Evolutionary conservation across 805 yeast species (phyloP), one percentile per base, ranked within the genome.

Genomic region (Tetrapisispora namnaoensis): DNA sequence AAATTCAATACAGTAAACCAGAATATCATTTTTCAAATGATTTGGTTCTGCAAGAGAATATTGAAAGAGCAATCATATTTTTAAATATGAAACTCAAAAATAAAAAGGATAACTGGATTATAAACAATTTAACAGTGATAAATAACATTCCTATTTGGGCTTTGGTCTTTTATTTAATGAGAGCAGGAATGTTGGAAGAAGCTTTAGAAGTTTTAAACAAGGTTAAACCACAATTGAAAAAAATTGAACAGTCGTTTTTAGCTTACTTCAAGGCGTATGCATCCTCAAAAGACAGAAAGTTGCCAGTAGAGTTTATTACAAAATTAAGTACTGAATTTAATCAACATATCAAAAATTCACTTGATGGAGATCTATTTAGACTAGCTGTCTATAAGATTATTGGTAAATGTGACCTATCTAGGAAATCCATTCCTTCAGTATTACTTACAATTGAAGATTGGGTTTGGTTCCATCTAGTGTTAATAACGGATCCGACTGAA

Each of bases 111-210:
- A 66, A 70, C 32, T 75, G 84, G 82, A 73, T 72, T 48, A 56
- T 74, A 36, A 70, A 72, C n/a, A 76, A 77, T 51, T 57, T 85
- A 44, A 74, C 83, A 38, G 69, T 83, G 48, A 81, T 88, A 22
- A 90, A 91, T 66, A 89, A 89, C 17, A 71, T 78, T 1, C 98
- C 98, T 10, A 78, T 93, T n/a, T 91, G 99, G 99, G 96, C 96
- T 0, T 69, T 88, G 37, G 68, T 93, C 11, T 93, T 84, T 62
- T 91, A 86, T 65, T 71, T 91, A 52, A 65, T 93, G 46, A 80
- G 99, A 60, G 82, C 91, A 3, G 98, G 99, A 2, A 77, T 85
- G 54, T 69, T 78, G 53, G 70, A 78, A 43, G 98, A 90, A 55
- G 96, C 96, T 0, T 69, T 85, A 32, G 80, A 80, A 37, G 76